Evolutionary conservation across 805 yeast genomes (phyloP), one percentile per base, ranked within the genome.

Genomic region (Nakazawaea populi): DNA sequence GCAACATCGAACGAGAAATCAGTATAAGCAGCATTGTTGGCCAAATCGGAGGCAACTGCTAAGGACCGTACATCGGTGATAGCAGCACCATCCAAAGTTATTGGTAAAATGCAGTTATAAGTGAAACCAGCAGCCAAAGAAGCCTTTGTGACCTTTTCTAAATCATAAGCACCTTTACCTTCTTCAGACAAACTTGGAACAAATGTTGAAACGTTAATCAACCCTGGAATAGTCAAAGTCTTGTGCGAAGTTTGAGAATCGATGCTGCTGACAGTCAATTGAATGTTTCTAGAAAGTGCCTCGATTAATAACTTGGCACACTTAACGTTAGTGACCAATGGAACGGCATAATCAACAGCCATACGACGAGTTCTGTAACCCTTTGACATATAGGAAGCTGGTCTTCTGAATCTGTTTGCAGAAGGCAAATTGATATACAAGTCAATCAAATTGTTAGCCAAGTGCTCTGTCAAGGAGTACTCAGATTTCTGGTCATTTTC

Each of bases 291-390:
- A 39, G 92, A 78, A 57, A 90, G 69, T n/a, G 99, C 98, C 74
- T 94, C 98, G 58, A 94, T 84, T 70, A 94, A 77, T 58, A 94
- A 76, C 73, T 94, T 94, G 55, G 99, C 99, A 76, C 91, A 85
- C 73, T 94, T 94, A 59, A 94, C 98, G 66, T 94, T 94, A 57
- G 99, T 94, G 47, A 94, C 96, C 68, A 94, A 78, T 47, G 99
- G 99, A 66, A 94, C 90, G 48, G 97, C 91, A 69, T 88, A 95
- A 72, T 94, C 99, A 58, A 94, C 97, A 59, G 99, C 99, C 98
- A 94, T 88, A 77, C 99, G 94, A 79, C 99, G 95, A 44, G 98
- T 89, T 70, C 82, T 84, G 79, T 94, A 94, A 68, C 99, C 99
- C 74, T 88, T 90, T 31, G 97, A 89, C 78, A 94, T 89, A 73